A percentile compares a stretch with the other conserved stretches of the same genome.
phyloP scores from a whole-genome alignment of 1,284 basidiomycete genomes.

The Apiotrichum domesticum region DNA sequence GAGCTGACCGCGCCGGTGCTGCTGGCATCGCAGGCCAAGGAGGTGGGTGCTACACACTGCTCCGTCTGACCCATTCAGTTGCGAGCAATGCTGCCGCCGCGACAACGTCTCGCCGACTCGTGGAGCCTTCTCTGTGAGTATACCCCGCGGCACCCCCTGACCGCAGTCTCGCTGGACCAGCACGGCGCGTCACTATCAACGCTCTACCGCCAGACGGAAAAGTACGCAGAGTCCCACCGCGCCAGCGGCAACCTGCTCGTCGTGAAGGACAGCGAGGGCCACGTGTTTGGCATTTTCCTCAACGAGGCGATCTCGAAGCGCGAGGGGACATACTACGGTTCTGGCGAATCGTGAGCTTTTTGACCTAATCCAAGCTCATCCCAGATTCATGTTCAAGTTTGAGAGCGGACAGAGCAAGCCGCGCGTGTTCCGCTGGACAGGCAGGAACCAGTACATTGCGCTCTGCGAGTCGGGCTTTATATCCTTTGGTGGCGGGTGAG shows the following conservation, averaged over 20 bases:
- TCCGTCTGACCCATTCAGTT: slow-evolving; percentile 50
- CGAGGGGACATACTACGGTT: slow-evolving; percentile 67
- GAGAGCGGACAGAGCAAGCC: slow-evolving; percentile 36
- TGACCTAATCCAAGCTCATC: background rate
- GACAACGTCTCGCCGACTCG: slow-evolving; percentile 66
- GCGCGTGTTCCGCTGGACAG: slow-evolving; percentile 80
- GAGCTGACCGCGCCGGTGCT: slow-evolving; percentile 58
- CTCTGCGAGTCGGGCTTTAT: slow-evolving; percentile 72
- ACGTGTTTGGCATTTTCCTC: slow-evolving; percentile 72
- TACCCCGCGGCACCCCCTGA: background rate
- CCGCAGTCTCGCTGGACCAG: slow-evolving; percentile 70
- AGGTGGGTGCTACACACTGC: background rate
- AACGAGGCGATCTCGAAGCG: slow-evolving; percentile 62
- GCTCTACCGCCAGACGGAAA: slow-evolving; percentile 63
- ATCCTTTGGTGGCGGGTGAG: slow-evolving; percentile 86
- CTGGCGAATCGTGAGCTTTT: slow-evolving; percentile 69
- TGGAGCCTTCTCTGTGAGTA: slow-evolving; percentile 75
- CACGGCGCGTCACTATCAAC: slow-evolving; percentile 90
- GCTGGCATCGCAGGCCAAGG: slow-evolving; percentile 8
- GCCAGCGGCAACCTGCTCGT: slow-evolving; percentile 54
- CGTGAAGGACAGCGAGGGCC: slow-evolving; percentile 58
- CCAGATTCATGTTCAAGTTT: slow-evolving; percentile 69
- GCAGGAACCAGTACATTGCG: slow-evolving; percentile 82
- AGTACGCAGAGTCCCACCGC: slow-evolving; percentile 30
- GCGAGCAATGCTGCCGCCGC: slow-evolving; percentile 66